Evolutionary conservation across 768 basidiomycete genomes (phyloP), one percentile per base, ranked within the genome.

Genomic region (Daedaleopsis nitida): DNA sequence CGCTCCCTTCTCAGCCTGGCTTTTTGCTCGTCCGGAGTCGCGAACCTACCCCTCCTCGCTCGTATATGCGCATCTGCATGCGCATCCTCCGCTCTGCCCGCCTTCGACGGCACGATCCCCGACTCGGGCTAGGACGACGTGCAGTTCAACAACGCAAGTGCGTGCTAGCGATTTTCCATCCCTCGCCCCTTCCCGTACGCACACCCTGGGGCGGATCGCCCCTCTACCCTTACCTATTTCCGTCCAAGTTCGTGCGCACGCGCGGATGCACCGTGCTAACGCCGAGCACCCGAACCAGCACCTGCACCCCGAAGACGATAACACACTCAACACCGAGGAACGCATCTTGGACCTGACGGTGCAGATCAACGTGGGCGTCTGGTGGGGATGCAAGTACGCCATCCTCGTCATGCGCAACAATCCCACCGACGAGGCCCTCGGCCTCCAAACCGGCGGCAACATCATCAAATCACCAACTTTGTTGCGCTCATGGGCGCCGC

Each of bases 401-500:
- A 96, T 99, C 71, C 80, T 89, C 54, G 97, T 96, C 42, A 99
- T 99, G 96, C 88, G 93, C 62, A 76, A 92, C 63, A 99, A 99
- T 76, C 85, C 92, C 12, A 85, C 85, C 49, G 95, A 98, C 59
- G 82, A 83, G 61, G 77, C 83, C 62, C 93, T 88, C 74, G 91
- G 92, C 4, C 83, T 98, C 13, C 88, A 83, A 69, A 77, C 80
- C 12, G 92, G 92, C 48, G 92, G 92, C 59, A 94, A 91, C 68
- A 96, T 99, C 78, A 98, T 98, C 78, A 98, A 98, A 96, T 93
- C 11, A 96, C 97, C 3, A 96, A 93, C 70, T 99, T 99, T 72
- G 97, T 99, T n/a, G 96, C 96, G 14, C 76, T 94, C 62, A 78
- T 96, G 81, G 97, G 97, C 39, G 97, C 97, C 56, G 97, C 97